Evolutionary conservation across 164 flowering plant species (phyloP).

Genomic region (Berberis thunbergii): DNA sequence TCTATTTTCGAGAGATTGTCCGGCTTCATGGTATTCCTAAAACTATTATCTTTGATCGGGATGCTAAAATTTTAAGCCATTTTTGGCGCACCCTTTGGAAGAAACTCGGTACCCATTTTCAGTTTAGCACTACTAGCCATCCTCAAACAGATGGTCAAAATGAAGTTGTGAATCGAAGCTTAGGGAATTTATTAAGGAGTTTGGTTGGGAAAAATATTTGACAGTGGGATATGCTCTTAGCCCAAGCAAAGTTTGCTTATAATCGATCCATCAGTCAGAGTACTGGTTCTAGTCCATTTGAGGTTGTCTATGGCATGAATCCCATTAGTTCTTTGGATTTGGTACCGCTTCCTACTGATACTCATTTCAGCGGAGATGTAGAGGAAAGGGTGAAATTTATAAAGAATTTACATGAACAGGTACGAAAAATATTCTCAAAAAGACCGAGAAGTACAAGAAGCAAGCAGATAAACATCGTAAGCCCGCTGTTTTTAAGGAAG

Average conservation of each 20-base stretch:
- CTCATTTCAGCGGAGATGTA: slow-evolving; percentile 5
- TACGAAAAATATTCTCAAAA: neutral
- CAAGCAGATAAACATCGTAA: slow-evolving; percentile 6
- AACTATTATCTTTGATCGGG: neutral
- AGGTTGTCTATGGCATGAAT: slow-evolving; percentile 8
- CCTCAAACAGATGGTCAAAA: neutral
- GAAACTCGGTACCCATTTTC: slow-evolving; percentile 1
- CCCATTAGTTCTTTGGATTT: slow-evolving; percentile 11
- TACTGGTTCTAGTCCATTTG: slow-evolving; percentile 5
- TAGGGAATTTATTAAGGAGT: neutral
- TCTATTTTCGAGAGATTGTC: slow-evolving; percentile 4
- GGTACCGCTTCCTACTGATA: neutral
- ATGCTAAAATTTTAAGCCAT: slow-evolving; percentile 6
- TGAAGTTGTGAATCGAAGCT: neutral
- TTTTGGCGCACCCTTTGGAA: slow-evolving; percentile 9
- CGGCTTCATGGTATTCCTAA: slow-evolving; percentile 6
- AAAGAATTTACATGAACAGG: slow-evolving; percentile 6
- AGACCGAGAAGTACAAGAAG: slow-evolving; percentile 5
- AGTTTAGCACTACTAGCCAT: neutral
- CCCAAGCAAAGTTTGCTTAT: slow-evolving; percentile 4
- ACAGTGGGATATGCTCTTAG: slow-evolving; percentile 1
- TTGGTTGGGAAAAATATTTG: neutral
- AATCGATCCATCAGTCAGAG: neutral
- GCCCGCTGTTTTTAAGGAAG: slow-evolving; percentile 3
- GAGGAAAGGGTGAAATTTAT: neutral